Conservation (phyloP, 2,329 filamentous ascomycete genomes). For the Xylariales sp. region DNA sequence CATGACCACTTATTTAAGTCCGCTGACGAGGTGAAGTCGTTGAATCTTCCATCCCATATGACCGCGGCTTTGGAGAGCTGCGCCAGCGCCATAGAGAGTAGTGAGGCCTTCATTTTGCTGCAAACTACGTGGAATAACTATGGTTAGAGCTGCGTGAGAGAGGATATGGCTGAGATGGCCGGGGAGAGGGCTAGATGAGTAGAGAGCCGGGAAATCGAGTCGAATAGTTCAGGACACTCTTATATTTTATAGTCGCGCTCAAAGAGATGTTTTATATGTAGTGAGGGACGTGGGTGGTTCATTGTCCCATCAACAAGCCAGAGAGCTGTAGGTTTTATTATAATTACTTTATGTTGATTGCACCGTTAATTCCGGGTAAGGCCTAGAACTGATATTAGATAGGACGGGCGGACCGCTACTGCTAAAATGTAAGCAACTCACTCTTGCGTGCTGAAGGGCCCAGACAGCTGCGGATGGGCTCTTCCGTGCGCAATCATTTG, state of each 20-base stretch:
- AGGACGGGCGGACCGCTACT: constrained; percentile 42
- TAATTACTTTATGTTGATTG: constrained; percentile 32
- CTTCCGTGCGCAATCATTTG: constrained; percentile 35
- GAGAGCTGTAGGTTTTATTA: constrained; percentile 24
- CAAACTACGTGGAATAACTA: not conserved
- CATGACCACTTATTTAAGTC: constrained; percentile 71
- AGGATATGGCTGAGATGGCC: not conserved
- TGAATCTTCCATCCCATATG: constrained; percentile 71
- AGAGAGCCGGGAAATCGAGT: not conserved
- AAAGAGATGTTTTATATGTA: not conserved
- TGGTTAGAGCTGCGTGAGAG: not conserved
- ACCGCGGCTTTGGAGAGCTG: constrained; percentile 56
- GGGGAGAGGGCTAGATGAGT: not conserved
- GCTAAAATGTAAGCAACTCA: constrained; percentile 12
- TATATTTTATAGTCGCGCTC: constrained; percentile 6
- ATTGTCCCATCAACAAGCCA: constrained; percentile 11
- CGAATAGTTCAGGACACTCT: not conserved
- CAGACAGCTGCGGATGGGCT: constrained; percentile 37
- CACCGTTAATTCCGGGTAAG: constrained; percentile 32
- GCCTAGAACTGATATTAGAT: constrained; percentile 43
- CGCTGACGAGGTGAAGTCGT: constrained; percentile 61
- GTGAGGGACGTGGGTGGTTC: not conserved
- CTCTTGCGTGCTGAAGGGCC: constrained; percentile 29
- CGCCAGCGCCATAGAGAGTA: constrained; percentile 40
- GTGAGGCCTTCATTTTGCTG: constrained; percentile 41